Evolutionary conservation across 2,329 filamentous ascomycete genomes (phyloP).

Genomic region (Pezicula carpinea): DNA sequence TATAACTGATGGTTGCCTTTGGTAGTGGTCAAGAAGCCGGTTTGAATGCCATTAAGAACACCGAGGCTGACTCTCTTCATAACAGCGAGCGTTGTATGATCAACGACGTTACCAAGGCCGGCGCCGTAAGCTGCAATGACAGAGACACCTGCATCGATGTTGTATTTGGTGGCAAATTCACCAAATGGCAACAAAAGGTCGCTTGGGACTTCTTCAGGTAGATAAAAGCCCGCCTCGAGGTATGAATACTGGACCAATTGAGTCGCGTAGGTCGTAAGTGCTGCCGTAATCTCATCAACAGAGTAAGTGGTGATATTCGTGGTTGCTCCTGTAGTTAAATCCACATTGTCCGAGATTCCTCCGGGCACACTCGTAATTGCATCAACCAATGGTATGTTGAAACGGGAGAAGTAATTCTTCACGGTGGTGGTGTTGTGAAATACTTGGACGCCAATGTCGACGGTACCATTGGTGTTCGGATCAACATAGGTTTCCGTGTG

Average conservation of each 20-base stretch:
- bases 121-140: constrained; percentile 36
- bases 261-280: constrained; percentile 1
- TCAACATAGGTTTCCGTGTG: constrained; percentile 44
- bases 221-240: constrained; percentile 34
- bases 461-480: constrained; percentile 25
- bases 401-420: constrained; percentile 8
- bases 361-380: too few species aligned
- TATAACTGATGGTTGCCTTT: constrained; percentile 16
- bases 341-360: too few species aligned
- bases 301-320: background rate
- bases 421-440: constrained; percentile 7
- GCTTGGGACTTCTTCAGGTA: constrained; percentile 11
- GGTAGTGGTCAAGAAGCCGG: constrained; percentile 11
- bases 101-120: constrained; percentile 39
- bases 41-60: constrained; percentile 9
- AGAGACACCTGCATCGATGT: constrained; percentile 21
- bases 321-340: background rate
- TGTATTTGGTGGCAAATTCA: constrained; percentile 9
- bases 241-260: constrained; percentile 26
- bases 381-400: background rate
- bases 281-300: background rate
- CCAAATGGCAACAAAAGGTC: constrained; percentile 4
- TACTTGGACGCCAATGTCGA: constrained; percentile 33
- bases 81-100: constrained; percentile 38
- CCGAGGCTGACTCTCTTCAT: constrained; percentile 34